Base-by-base conservation (phyloP, 257 asterid genomes). In the Cinchona pubescens region DNA sequence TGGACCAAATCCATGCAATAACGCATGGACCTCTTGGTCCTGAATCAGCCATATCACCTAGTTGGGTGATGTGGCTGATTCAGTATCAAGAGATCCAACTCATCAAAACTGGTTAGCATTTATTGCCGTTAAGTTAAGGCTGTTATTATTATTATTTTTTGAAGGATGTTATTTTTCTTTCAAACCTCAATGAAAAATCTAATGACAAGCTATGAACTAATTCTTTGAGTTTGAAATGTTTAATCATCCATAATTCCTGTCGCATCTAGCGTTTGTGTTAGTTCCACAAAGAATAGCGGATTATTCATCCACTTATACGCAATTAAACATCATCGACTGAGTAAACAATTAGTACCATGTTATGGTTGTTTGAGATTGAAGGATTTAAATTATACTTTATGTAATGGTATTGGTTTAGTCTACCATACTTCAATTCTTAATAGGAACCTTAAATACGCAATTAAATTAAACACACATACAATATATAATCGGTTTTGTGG, bases 201-300 rank as follows among this genome's bases (percentile, higher is more conserved):
- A 43, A 43, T 43, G 16, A 45, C 21, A 48, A 45, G 0, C 14
- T 8, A 45, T 45, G 3, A 55, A 55, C 3, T 53, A 55, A 9
- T 55, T 23, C 30, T 23, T 8, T 1, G 2, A 9, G 1, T 56
- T 56, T n/a, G 16, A 56, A 56, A 11, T 56, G 11, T 53, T 53
- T 1, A 19, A 21, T 19, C 25, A 56, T 56, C 5, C n/a, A n/a
- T 18, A n/a, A n/a, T 34, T 30, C 30, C 43, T 30, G 11, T 4
- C 43, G 23, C 15, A 42, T 30, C 51, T 23, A 37, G 37, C 3
- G 37, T 38, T 76, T 42, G 79, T 56, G 62, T 69, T 66, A 65
- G 83, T 76, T 86, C 88, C 89, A 59, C 73, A 76, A 29, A 78
- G 67, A 82, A 76, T 77, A 85, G 83, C 82, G 82, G 82, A 84